Conservation (phyloP, 1,284 basidiomycete genomes). For the Thelephora terrestris region DNA sequence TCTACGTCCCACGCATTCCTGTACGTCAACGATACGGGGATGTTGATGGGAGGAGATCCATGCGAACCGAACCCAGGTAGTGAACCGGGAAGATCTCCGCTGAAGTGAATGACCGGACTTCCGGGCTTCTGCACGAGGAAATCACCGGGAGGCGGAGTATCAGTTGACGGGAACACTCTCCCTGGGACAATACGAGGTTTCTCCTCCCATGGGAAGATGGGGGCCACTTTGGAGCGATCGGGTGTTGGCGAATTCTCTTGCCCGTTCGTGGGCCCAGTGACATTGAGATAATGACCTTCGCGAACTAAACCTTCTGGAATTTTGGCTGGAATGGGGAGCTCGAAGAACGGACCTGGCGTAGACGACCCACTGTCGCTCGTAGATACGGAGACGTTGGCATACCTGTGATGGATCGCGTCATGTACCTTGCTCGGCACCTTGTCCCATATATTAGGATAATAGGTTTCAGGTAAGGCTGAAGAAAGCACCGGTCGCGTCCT, state of each 20-base stretch:
- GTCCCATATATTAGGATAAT: conserved; percentile 72
- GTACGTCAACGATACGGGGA: conserved; percentile 51
- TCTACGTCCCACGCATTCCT: conserved; percentile 78
- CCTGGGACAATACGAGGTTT: conserved; percentile 51
- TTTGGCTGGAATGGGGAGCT: conserved; percentile 41
- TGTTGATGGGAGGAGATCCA: conserved; percentile 25
- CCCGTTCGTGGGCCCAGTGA: conserved; percentile 36
- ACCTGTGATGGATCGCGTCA: conserved; percentile 22
- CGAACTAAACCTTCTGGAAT: conserved; percentile 52
- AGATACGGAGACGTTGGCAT: not conserved
- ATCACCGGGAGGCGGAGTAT: conserved; percentile 43
- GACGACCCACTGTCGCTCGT: too few relatives aligned
- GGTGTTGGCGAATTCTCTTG: conserved; percentile 38
- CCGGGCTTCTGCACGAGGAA: conserved; percentile 31
- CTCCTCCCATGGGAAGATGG: conserved; percentile 93
- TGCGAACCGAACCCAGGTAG: too few relatives aligned
- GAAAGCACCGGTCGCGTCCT: conserved; percentile 34
- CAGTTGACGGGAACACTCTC: conserved; percentile 69
- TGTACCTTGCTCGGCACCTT: conserved; percentile 31
- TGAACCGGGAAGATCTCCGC: conserved; percentile 17
- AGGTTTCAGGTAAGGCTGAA: conserved; percentile 57
- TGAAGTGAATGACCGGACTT: conserved; percentile 23
- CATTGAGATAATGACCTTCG: conserved; percentile 54
- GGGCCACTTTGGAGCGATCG: conserved; percentile 62
- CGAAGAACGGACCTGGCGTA: conserved; percentile 39